phyloP scores from a whole-genome alignment of 192 early-diverging fungal genomes.

The Rhizoclosmatium globosum region DNA sequence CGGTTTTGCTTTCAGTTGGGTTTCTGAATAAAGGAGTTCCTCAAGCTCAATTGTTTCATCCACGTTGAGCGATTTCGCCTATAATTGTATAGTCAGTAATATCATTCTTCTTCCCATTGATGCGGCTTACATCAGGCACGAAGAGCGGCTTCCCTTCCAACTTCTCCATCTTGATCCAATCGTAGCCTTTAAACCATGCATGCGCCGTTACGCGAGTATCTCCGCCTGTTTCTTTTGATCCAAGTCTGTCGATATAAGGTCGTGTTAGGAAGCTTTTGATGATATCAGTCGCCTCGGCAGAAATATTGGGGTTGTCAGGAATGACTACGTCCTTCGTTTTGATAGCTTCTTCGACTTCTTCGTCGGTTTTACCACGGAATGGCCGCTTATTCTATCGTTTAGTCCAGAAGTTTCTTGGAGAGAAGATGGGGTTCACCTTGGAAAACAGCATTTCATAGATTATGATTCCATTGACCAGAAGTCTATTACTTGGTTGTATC shows the following conservation, averaged over 20 bases:
- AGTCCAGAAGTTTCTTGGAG: neutral
- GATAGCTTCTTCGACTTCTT: conserved; percentile 70
- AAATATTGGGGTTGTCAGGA: conserved; percentile 58
- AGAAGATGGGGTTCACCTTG: conserved; percentile 57
- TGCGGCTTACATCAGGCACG: conserved; percentile 76
- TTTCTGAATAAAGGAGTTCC: conserved; percentile 92
- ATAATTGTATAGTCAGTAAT: too few relatives aligned
- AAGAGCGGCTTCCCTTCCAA: conserved; percentile 82
- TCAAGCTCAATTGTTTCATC: conserved; percentile 96
- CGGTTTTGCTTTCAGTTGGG: conserved; percentile 85
- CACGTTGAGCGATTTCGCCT: conserved; percentile 91
- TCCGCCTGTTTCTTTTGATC: conserved; percentile 75
- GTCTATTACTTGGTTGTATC: conserved; percentile 62
- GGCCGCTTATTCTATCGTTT: conserved; percentile 63
- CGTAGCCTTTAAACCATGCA: conserved; percentile 79
- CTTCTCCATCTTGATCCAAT: conserved; percentile 79
- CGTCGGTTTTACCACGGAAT: conserved; percentile 78
- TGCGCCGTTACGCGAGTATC: conserved; percentile 72
- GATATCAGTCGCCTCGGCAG: conserved; percentile 23
- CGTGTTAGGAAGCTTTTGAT: conserved; percentile 68
- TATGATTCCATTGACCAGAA: conserved; percentile 88
- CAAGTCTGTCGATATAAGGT: conserved; percentile 77
- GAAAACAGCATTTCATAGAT: conserved; percentile 78
- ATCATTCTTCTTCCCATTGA: too few relatives aligned
- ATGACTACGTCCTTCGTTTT: conserved; percentile 68